Conservation (phyloP, 176 grass and related monocot species). For the Avena sativa region DNA sequence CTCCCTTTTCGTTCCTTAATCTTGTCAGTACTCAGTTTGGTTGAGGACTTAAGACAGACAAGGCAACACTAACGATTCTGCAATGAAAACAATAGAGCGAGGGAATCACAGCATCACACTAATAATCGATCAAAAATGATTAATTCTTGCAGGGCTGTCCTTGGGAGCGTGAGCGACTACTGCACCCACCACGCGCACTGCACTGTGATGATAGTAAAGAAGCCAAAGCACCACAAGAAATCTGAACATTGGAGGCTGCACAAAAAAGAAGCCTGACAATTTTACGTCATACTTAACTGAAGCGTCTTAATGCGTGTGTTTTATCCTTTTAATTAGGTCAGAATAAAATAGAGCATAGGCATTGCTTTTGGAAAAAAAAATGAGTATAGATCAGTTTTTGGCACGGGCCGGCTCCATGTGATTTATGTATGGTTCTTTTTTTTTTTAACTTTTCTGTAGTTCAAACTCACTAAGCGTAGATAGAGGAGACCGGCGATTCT, state of each 20-base stretch:
- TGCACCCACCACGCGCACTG: constrained; percentile 88
- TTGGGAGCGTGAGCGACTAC: constrained; percentile 94
- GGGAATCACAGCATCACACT: no score
- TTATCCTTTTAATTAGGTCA: background rate
- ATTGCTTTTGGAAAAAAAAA: no score
- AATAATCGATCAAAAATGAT: background rate
- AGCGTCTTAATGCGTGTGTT: background rate
- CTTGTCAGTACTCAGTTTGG: background rate
- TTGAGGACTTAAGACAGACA: background rate
- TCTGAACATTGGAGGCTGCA: constrained; percentile 2
- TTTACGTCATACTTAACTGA: background rate
- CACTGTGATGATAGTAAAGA: constrained; percentile 90
- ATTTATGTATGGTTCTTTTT: no score
- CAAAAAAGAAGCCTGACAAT: background rate
- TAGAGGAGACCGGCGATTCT: no score
- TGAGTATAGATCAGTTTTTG: no score
- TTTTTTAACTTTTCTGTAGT: no score
- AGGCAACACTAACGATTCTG: background rate
- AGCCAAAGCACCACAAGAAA: constrained; percentile 65
- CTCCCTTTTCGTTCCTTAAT: background rate
- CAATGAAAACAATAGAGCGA: background rate
- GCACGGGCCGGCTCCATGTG: no score
- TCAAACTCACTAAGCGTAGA: no score
- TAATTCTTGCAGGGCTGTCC: constrained; percentile 56
- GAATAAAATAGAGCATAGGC: no score